phyloP scores from a whole-genome alignment of 2,329 filamentous ascomycete genomes.

The Trichothecium roseum region DNA sequence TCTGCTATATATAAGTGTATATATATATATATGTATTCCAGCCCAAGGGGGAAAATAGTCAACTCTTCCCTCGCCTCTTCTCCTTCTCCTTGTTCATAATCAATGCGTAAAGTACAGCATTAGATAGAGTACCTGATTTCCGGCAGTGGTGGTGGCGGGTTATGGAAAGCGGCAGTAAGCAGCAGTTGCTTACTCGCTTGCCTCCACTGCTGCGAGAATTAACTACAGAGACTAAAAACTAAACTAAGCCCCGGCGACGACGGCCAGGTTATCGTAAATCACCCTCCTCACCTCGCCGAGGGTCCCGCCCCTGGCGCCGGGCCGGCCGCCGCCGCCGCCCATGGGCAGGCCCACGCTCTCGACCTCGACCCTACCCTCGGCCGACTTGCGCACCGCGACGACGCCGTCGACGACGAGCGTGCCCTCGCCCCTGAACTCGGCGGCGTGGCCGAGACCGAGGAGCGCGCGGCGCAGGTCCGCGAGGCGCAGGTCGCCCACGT shows the following conservation, averaged over 20 bases:
- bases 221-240: too few species aligned
- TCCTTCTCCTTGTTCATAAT: background rate
- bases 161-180: too few species aligned
- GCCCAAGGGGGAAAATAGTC: too few species aligned
- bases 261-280: conserved; percentile 88
- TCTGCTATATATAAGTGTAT: too few species aligned
- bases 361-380: conserved; percentile 77
- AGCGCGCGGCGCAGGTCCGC: conserved; percentile 81
- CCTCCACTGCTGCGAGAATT: too few species aligned
- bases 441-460: conserved; percentile 70
- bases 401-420: conserved; percentile 80
- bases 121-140: too few species aligned
- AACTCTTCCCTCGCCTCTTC: background rate
- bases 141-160: too few species aligned
- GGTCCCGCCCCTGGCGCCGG: conserved; percentile 37
- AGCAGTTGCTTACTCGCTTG: too few species aligned
- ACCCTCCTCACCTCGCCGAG: conserved; percentile 83
- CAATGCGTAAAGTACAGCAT: too few species aligned
- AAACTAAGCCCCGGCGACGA: conserved; percentile 68
- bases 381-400: conserved; percentile 82
- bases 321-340: conserved; percentile 5
- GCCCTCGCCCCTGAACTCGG: conserved; percentile 89
- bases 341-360: conserved; percentile 55
- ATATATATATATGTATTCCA: too few species aligned
- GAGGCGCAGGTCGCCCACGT: conserved; percentile 85